Base-by-base conservation (phyloP, 1,284 basidiomycete species). In the Trametes sp. region DNA sequence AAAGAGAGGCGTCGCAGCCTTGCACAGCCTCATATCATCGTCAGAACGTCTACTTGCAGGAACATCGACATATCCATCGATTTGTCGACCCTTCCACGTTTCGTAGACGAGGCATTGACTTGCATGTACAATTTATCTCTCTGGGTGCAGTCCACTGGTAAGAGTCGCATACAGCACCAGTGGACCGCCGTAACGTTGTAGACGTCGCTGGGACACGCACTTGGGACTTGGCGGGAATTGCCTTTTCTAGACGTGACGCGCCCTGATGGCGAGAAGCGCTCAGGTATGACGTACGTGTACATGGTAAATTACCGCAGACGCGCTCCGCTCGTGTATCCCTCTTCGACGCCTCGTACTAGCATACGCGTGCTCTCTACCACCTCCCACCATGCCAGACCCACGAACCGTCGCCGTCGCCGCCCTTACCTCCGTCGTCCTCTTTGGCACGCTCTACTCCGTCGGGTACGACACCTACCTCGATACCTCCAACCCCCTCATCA, bases 401-500 rank as follows among this genome's bases (percentile, higher is more conserved):
- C 67, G 68, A 48, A 50, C 36, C 48, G 55, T 66, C 29, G 60
- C 70, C 4, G 42, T 74, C 11, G 61, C 58, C 2, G 61, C 63
- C 8, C 54, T 73, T 6, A 61, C 70, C 1, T 68, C 79, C 48
- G 73, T 83, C 42, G 77, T 87, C 41, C 64, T 81, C 46, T 71
- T 82, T 52, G 87, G 86, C 26, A 87, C 86, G 0, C 59, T 81
- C 42, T 84, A 85, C 69, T 87, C 85, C 23, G 70, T 87, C 54
- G 67, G 74, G 28, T 75, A 88, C 72, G 78, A 79, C 67, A 86
- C 85, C 16, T 89, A 82, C 68, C 82, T 89, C 68, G 85, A 89
- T 75, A 89, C 87, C 0, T 93, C 90, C 23, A 79, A 93, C 73
- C 90, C 91, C 6, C 74, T 88, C 51, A 72, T 91, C 70, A 84